Conservation (phyloP, 2,329 filamentous ascomycete genomes). For the Curvularia verruculosa region DNA sequence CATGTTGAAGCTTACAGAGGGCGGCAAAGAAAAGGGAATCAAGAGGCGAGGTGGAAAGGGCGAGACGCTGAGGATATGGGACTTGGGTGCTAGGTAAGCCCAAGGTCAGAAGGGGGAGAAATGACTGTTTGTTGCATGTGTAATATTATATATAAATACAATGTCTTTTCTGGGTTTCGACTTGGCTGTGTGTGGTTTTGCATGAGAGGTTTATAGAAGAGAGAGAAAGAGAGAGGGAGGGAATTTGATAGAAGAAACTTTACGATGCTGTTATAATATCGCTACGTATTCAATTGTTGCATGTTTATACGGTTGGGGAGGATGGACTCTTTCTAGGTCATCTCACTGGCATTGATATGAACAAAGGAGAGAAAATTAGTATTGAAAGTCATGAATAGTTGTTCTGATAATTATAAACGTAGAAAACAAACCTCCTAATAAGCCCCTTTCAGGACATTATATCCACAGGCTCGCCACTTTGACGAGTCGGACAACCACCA, state of each 20-base stretch:
- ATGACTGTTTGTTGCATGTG: not conserved
- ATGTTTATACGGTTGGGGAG: not conserved
- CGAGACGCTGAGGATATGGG: constrained; percentile 54
- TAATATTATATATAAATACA: constrained; percentile 7
- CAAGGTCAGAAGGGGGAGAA: not conserved
- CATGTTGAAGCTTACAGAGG: constrained; percentile 60
- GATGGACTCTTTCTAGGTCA: not conserved
- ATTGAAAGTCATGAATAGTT: not conserved
- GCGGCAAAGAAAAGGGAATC: constrained; percentile 47
- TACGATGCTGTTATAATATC: not conserved
- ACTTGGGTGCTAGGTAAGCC: constrained; percentile 37
- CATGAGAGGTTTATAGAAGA: not conserved
- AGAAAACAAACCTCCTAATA: not conserved
- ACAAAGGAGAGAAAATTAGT: not conserved
- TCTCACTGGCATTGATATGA: not conserved
- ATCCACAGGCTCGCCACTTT: not conserved
- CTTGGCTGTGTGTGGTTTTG: not conserved
- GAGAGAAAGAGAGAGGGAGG: not conserved
- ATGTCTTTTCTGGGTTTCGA: not conserved
- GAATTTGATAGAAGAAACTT: not conserved
- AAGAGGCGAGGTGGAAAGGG: constrained; percentile 53
- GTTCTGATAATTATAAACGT: not conserved
- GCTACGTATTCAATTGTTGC: not conserved
- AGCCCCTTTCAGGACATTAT: not conserved
- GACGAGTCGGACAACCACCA: not conserved